Evolutionary conservation across 805 yeast species (phyloP), one percentile per base, ranked within the genome.

Genomic region (Cyberlindnera xylosilytica): DNA sequence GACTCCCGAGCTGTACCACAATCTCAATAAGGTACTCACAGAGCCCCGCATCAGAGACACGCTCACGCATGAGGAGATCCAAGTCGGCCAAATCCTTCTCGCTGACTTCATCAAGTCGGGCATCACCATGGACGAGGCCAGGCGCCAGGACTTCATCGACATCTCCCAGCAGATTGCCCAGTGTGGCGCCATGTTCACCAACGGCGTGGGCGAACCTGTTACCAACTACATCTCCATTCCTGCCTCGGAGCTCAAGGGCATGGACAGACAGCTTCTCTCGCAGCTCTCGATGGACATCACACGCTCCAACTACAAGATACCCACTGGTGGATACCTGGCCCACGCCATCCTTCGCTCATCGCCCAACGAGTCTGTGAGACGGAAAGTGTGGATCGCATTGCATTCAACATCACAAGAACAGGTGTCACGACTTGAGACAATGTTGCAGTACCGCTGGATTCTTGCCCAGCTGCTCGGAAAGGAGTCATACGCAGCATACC

Each of bases 101-200:
- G 79, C 84, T 34, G 99, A 93, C 62, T 93, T 93, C 57, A 85
- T 86, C 52, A 81, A 88, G 51, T 87, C 96, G 0, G 99, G 98
- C 0, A 85, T 90, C 24, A 83, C 82, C 55, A 81, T 89, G 82
- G 77, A 72, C 18, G 76, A 79, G 0, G 65, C 69, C 19, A 74
- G 83, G 1, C 71, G 91, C 45, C 70, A 76, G 12, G 74, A 78
- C 47, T 93, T 91, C 60, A 87, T 93, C 24, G 73, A 76, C 17
- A 64, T 88, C 30, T 86, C 96, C 2, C 93, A 86, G 49, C 77
- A 81, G 46, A 88, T 93, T 18, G 84, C 96, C 1, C 64, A 83
- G 7, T 65, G 80, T 16, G 97, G 97, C 0, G 91, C 93, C 47
- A 78, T 80, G 20, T 90, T 89, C 62, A 56, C 65, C 13, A 66